Percentiles rank a stretch among this genome's conserved stretches.
Conservation (phyloP, 495 filamentous ascomycete genomes). For the Tetracladium setigerum region DNA sequence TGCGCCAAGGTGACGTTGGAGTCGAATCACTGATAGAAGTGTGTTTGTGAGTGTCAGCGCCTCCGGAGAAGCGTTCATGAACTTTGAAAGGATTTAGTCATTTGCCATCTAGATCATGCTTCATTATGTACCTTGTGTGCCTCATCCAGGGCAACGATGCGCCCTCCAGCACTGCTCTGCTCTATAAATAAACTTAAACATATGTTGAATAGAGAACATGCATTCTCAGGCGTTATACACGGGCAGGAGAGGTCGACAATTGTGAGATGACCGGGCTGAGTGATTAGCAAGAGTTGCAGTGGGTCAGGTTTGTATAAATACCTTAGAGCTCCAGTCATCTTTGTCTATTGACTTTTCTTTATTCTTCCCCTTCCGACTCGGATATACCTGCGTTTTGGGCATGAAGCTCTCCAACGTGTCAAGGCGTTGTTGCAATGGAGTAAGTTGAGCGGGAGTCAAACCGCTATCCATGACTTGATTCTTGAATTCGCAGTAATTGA, state of each 20-base stretch:
- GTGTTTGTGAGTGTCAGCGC: slow-evolving; percentile 51
- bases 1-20: slow-evolving; percentile 61
- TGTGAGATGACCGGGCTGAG: slow-evolving; percentile 48
- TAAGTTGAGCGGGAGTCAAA: slow-evolving; percentile 37
- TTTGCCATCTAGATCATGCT: slow-evolving; percentile 25
- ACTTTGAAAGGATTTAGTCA: slow-evolving; percentile 26
- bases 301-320: slow-evolving; percentile 1
- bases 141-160: slow-evolving; percentile 36
- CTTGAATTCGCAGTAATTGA: slow-evolving; percentile 48
- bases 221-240: slow-evolving; percentile 54
- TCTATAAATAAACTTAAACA: slow-evolving; percentile 55
- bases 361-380: not conserved
- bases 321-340: slow-evolving; percentile 28
- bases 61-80: slow-evolving; percentile 36
- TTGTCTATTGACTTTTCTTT: slow-evolving; percentile 11
- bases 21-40: slow-evolving; percentile 56
- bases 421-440: slow-evolving; percentile 46
- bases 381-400: slow-evolving; percentile 14
- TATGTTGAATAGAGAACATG: slow-evolving; percentile 64
- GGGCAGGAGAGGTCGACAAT: slow-evolving; percentile 72
- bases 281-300: slow-evolving; percentile 20
- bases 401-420: slow-evolving; percentile 54
- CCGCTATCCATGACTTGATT: slow-evolving; percentile 24
- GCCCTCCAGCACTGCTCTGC: slow-evolving; percentile 29
- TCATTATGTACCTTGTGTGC: slow-evolving; percentile 25